Evolutionary conservation across 2,329 filamentous ascomycete species (phyloP).

Genomic region (Paracoccidioides brasiliensis): DNA sequence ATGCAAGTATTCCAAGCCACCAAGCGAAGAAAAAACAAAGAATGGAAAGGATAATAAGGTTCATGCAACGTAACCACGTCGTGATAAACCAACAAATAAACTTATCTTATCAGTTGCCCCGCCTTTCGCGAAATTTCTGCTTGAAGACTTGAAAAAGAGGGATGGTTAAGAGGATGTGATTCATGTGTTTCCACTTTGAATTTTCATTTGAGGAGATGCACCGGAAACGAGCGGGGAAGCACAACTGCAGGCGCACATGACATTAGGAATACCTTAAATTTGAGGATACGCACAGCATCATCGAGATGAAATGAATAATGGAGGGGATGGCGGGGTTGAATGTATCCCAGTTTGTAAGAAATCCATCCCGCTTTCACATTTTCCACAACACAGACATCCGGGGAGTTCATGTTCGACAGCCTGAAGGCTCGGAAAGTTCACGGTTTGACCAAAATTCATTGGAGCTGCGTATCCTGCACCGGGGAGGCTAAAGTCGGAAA

Average conservation of each 20-base stretch:
- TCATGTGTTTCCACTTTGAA: background rate
- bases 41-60: background rate
- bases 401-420: background rate
- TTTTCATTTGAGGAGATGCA: background rate
- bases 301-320: background rate
- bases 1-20: too few relatives aligned
- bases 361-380: background rate
- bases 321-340: background rate
- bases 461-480: background rate
- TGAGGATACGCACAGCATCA: background rate
- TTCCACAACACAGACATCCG: background rate
- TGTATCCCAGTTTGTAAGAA: background rate
- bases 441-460: background rate
- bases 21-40: too few relatives aligned
- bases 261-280: constrained; percentile 1
- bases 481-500: too few relatives aligned
- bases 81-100: background rate
- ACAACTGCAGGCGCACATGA: background rate
- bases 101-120: background rate
- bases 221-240: background rate
- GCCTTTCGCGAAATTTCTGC: background rate
- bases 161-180: background rate
- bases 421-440: background rate
- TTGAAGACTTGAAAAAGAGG: background rate
- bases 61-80: background rate